These are phyloP conservation scores for Ascochyta rabiei DNA, from an alignment of 2,329 filamentous ascomycete genomes.

Conservation along the genomic window DNA sequence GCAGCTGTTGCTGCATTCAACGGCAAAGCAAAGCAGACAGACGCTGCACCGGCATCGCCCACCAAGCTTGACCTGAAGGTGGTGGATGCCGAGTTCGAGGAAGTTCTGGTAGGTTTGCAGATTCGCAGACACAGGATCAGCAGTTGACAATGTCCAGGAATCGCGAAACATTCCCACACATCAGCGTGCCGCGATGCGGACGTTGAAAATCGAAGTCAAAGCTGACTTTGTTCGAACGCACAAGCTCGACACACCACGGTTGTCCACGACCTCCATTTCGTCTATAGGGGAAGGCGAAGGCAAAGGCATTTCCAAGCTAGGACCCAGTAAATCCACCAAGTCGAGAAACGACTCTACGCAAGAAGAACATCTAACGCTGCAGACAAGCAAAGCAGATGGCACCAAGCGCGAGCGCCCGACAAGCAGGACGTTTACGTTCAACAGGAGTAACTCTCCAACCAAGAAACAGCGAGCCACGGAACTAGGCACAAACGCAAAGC, in stretches of 20 bases:
- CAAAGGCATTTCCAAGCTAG: constrained; percentile 39
- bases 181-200: constrained; percentile 93
- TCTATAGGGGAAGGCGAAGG: constrained; percentile 42
- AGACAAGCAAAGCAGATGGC: constrained; percentile 12
- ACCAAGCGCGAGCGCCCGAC: constrained; percentile 60
- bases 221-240: constrained; percentile 94
- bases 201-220: constrained; percentile 86
- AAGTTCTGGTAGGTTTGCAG: constrained; percentile 58
- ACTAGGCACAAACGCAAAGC: constrained; percentile 66
- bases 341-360: constrained; percentile 37
- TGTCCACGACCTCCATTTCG: constrained; percentile 53
- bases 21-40: constrained; percentile 55
- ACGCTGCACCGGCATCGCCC: constrained; percentile 31
- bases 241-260: constrained; percentile 64
- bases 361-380: constrained; percentile 35
- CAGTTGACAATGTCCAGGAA: constrained; percentile 59
- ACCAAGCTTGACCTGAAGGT: constrained; percentile 57
- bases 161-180: constrained; percentile 92
- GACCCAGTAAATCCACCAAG: constrained; percentile 49
- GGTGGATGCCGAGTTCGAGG: constrained; percentile 68
- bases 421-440: constrained; percentile 80
- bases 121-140: constrained; percentile 48
- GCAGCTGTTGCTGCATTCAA: constrained; percentile 69
- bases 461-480: constrained; percentile 76
- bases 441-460: constrained; percentile 71